Base-by-base conservation (phyloP, 2,329 filamentous ascomycete genomes). In the Ophiostoma quercus region DNA sequence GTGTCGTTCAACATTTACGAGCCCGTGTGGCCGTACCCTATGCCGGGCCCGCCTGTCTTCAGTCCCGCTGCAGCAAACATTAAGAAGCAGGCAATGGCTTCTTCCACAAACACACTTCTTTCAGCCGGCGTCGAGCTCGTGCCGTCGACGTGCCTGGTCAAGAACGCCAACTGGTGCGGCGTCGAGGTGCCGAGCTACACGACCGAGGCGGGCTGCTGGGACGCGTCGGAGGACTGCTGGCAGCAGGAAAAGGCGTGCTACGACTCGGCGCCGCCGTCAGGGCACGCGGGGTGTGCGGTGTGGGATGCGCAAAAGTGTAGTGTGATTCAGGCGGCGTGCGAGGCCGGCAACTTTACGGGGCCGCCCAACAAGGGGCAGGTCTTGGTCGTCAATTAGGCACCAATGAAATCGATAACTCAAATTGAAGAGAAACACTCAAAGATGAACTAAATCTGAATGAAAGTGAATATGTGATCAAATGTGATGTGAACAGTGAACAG, bases 81-180 rank as follows among this genome's bases (percentile, higher is more conserved):
- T 65, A 19, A 41, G 2, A 54, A 32, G 41, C 57, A 51, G 39
- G 22, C 2, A 9, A 9, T 12, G 32, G 19, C n/a, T 9, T 37
- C 62, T 9, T 7, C 11, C 14, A 54, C n/a, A 51, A 39, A 57
- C 41, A 11, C 12, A 7, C 39, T 62, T 1, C 22, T 47, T 0
- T 22, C 63, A 6, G 80, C 83, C 57, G 88, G 87, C 14, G 77
- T 83, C 14, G 16, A 51, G 2, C 67, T 73, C 11, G 80, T 87
- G 68, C 88, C 88, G 0, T 69, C 75, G 1, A 79, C 82, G 12
- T 90, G 87, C 75, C 80, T 91, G 51, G 75, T 88, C 71, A 86
- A 87, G 75, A 91, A 91, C 76, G 89, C 81, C 71, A 92, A 92
- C 80, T 92, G 89, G 90, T 91, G 88, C 78, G 89, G 84, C 68